Base-by-base conservation (phyloP, 2,329 filamentous ascomycete species). In the Neonectria faginata region DNA sequence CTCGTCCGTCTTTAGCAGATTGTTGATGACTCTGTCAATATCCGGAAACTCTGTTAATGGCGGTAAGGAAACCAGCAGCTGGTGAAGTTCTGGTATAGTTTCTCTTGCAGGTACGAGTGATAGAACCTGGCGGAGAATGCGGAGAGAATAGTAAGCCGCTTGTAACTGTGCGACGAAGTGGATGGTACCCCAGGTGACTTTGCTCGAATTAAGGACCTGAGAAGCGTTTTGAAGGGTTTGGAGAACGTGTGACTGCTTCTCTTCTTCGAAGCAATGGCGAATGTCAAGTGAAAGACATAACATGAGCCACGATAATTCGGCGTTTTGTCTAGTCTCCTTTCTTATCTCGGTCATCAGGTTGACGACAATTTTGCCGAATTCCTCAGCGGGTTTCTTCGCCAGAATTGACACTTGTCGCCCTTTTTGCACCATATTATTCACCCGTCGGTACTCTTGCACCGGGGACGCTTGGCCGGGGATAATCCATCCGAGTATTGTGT, bases 81-180 rank as follows among this genome's bases (percentile, higher is more conserved):
- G 42, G 10, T 58, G 45, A 3, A 78, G 60, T n/a, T 68, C 60
- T n/a, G 67, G 62, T 25, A 63, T 53, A 14, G 36, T 33, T 7
- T 54, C 44, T 29, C 59, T 52, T 4, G 61, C 27, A 2, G 62
- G 27, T 5, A 57, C 59, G 18, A 74, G 51, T 1, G 69, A 66
- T 2, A 81, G 56, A 9, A 80, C 71, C 25, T 79, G 78, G 2
- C 85, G 66, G 4, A 88, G 60, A 25, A 81, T 73, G n/a, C 88
- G 83, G 1, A 91, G 73, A 0, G 89, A 91, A 72, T 91, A 92
- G 6, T 88, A 76, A 0, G 84, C 81, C 5, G 86, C 86, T 58
- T 90, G 86, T 0, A 88, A 76, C 67, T 90, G 87, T 0, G 89
- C 88, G 9, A 83, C 75, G 52, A 91, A 81, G 70, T 93, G 90